Evolutionary conservation across 305 asterid species (phyloP).

Genomic region (Vinca major): DNA sequence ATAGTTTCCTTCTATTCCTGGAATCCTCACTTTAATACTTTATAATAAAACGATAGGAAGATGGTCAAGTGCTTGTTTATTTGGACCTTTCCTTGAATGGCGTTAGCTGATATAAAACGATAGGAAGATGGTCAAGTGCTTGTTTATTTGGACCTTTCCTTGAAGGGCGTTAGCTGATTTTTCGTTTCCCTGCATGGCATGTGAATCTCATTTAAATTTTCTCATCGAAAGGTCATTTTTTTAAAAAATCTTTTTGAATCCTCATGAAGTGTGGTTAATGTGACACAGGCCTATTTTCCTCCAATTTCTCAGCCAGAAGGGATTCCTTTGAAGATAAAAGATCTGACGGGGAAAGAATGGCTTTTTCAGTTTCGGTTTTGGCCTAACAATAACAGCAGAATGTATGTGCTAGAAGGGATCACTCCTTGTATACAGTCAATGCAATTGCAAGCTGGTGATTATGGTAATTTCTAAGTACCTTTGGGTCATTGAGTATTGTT

Average conservation of each 20-base stretch:
- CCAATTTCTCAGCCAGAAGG: conserved; percentile 87
- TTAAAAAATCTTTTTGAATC: conserved; percentile 9
- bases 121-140: not conserved
- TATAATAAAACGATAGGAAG: too few relatives aligned
- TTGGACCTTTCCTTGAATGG: not conserved
- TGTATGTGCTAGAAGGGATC: conserved; percentile 98
- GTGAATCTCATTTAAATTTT: not conserved
- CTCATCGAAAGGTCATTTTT: not conserved
- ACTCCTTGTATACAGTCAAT: conserved; percentile 93
- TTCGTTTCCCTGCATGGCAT: not conserved
- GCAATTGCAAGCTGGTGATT: conserved; percentile 97
- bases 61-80: not conserved
- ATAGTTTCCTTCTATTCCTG: not conserved
- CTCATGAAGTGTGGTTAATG: conserved; percentile 14
- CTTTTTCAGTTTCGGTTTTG: conserved; percentile 92
- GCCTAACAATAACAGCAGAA: conserved; percentile 98
- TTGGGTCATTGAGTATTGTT: too few relatives aligned
- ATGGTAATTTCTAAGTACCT: conserved; percentile 50
- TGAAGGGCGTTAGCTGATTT: not conserved
- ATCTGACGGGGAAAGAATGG: conserved; percentile 86
- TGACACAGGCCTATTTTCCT: conserved; percentile 78
- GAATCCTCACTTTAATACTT: too few relatives aligned
- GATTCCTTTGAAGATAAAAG: conserved; percentile 65
- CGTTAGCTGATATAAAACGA: not conserved
- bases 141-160: not conserved